Percentiles rank a stretch among this genome's conserved stretches.
Evolutionary conservation across 176 grass and related monocot species (phyloP).

Genomic region (Chloris gayana): DNA sequence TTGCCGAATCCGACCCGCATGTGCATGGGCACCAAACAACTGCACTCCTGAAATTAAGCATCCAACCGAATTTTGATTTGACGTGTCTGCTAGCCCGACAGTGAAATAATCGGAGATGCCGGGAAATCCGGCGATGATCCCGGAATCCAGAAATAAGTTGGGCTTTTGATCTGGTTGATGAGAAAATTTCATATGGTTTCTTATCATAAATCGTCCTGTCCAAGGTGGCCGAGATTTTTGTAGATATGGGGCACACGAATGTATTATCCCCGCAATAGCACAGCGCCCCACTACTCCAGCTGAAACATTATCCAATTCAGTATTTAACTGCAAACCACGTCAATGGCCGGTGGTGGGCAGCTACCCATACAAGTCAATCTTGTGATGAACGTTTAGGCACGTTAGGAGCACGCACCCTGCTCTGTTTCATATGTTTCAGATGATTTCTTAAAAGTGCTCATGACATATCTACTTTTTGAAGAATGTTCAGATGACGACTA

Average conservation of each 20-base stretch:
- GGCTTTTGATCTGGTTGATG: background rate
- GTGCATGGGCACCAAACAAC: conserved; percentile 2
- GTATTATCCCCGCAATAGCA: background rate
- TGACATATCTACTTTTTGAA: background rate
- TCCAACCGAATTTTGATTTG: background rate
- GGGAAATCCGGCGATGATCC: conserved; percentile 19
- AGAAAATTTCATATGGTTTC: background rate
- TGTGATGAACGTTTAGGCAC: background rate
- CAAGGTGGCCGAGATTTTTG: background rate
- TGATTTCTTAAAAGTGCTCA: background rate
- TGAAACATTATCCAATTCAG: background rate
- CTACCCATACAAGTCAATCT: background rate
- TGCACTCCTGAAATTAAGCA: background rate
- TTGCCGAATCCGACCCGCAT: conserved; percentile 23
- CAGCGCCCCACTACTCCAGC: background rate
- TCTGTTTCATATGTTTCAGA: background rate
- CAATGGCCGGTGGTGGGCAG: background rate
- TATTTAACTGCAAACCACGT: background rate
- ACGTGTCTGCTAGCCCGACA: background rate
- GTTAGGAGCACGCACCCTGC: background rate
- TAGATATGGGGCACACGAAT: background rate
- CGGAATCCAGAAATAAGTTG: background rate
- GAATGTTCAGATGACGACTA: background rate
- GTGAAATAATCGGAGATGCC: conserved; percentile 21
- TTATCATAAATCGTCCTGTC: background rate